Percentiles rank a stretch among this genome's conserved stretches.
Conservation (phyloP, 805 yeast species). For the Hanseniaspora pseudoguilliermondii region DNA sequence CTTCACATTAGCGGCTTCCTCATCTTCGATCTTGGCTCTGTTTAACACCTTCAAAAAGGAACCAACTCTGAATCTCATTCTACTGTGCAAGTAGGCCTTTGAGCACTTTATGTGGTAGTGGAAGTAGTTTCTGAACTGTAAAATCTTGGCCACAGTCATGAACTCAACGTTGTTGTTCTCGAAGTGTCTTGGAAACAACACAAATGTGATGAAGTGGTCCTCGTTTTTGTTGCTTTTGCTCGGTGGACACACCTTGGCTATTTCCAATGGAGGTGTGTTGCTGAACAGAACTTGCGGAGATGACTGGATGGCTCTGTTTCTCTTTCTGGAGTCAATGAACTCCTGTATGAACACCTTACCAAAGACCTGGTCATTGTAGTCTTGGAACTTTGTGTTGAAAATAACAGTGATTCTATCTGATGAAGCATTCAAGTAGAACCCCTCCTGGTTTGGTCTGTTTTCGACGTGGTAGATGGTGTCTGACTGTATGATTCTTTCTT, state of each 20-base stretch:
- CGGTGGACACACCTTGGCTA: constrained; percentile 34
- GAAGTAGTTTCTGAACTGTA: constrained; percentile 88
- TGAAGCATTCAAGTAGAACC: constrained; percentile 79
- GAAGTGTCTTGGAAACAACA: constrained; percentile 78
- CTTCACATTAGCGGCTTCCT: constrained; percentile 39
- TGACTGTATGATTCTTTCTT: constrained; percentile 21
- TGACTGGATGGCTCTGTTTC: constrained; percentile 87
- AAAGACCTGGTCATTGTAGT: constrained; percentile 87
- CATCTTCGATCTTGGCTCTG: constrained; percentile 90
- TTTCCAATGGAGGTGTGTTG: constrained; percentile 89
- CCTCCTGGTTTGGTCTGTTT: constrained; percentile 78
- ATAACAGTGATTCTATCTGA: constrained; percentile 94
- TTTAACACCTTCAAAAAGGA: constrained; percentile 90
- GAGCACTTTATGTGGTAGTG: constrained; percentile 98
- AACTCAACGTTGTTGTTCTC: constrained; percentile 39
- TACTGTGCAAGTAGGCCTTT: constrained; percentile 93
- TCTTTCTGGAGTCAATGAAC: constrained; percentile 87
- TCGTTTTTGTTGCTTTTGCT: constrained; percentile 28
- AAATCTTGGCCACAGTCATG: constrained; percentile 63
- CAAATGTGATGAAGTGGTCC: constrained; percentile 51
- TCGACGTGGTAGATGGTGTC: constrained; percentile 34
- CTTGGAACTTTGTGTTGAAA: constrained; percentile 86
- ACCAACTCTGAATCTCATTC: constrained; percentile 93
- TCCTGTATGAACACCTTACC: constrained; percentile 86
- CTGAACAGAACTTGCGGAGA: constrained; percentile 96